These are phyloP conservation scores for Candida dubliniensis DNA, from an alignment of 1,139 yeast genomes.

Conservation along the genomic window DNA sequence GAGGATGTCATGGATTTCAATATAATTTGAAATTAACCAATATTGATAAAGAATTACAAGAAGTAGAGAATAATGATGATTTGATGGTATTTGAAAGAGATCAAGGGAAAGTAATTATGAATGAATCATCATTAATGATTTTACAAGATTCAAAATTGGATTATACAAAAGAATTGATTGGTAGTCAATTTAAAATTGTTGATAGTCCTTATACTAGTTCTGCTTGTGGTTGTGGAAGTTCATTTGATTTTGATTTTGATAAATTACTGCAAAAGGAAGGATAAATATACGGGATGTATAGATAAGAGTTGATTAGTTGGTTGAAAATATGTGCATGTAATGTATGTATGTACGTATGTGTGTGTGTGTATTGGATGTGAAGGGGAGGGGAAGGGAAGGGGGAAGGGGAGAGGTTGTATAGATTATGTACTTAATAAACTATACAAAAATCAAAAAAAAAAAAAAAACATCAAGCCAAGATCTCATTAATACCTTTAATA, in stretches of 20 bases:
- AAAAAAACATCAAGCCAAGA: conserved; percentile 17
- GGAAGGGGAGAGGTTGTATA: too few species aligned
- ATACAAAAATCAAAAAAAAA: neutral
- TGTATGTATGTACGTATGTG: neutral
- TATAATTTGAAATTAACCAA: conserved; percentile 69
- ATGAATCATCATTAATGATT: conserved; percentile 77
- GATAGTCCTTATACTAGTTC: conserved; percentile 90
- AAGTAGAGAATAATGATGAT: conserved; percentile 32
- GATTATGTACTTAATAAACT: neutral
- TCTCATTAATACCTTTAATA: conserved; percentile 37
- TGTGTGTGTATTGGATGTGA: neutral
- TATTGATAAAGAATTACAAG: conserved; percentile 39
- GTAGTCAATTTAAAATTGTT: conserved; percentile 87
- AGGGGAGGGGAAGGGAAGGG: too few species aligned
- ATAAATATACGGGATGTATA: conserved; percentile 10
- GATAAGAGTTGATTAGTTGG: neutral
- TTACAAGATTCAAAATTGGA: conserved; percentile 86
- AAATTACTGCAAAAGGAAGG: conserved; percentile 35
- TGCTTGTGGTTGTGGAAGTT: conserved; percentile 96
- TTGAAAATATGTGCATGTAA: neutral
- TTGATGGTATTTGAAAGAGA: conserved; percentile 63
- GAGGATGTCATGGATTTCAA: conserved; percentile 99
- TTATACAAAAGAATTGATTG: conserved; percentile 89
- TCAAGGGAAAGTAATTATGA: conserved; percentile 68
- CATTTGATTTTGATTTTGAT: conserved; percentile 85